Percentiles rank a stretch among this genome's conserved stretches.
phyloP scores from a whole-genome alignment of 495 filamentous ascomycete species.

The Trichocladium uniseriatum region DNA sequence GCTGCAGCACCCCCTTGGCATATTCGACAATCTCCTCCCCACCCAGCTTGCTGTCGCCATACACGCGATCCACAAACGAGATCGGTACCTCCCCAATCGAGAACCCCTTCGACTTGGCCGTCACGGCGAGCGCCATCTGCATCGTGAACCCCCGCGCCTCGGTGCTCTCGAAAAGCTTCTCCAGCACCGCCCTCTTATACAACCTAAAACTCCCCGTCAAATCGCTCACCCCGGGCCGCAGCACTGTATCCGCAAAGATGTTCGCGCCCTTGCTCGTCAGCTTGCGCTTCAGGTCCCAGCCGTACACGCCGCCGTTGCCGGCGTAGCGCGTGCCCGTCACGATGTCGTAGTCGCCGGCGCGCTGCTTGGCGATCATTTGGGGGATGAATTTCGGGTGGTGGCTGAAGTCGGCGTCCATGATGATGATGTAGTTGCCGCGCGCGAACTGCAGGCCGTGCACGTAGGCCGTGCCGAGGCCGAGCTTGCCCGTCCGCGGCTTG shows the following conservation, averaged over 20 bases:
- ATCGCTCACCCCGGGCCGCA: conserved; percentile 92
- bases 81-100: conserved; percentile 91
- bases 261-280: conserved; percentile 86
- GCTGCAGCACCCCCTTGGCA: conserved; percentile 77
- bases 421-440: conserved; percentile 90
- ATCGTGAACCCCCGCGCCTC: conserved; percentile 95
- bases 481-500: conserved; percentile 81
- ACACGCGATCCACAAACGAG: conserved; percentile 88
- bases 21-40: conserved; percentile 98
- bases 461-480: conserved; percentile 94
- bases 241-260: conserved; percentile 87
- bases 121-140: conserved; percentile 88
- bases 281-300: conserved; percentile 96
- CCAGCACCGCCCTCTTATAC: conserved; percentile 83
- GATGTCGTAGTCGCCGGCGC: conserved; percentile 72
- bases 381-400: conserved; percentile 97
- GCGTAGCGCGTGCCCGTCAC: conserved; percentile 94
- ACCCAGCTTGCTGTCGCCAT: conserved; percentile 91
- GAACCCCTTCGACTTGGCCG: conserved; percentile 87
- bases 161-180: conserved; percentile 81
- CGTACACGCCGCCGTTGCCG: conserved; percentile 83
- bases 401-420: conserved; percentile 99
- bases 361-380: conserved; percentile 71
- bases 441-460: conserved; percentile 84
- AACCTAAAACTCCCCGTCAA: conserved; percentile 88